A percentile compares a stretch with the other conserved stretches of the same genome.
phyloP scores from a whole-genome alignment of 2,329 filamentous ascomycete genomes.

The Dryadomyces quercivorus region DNA sequence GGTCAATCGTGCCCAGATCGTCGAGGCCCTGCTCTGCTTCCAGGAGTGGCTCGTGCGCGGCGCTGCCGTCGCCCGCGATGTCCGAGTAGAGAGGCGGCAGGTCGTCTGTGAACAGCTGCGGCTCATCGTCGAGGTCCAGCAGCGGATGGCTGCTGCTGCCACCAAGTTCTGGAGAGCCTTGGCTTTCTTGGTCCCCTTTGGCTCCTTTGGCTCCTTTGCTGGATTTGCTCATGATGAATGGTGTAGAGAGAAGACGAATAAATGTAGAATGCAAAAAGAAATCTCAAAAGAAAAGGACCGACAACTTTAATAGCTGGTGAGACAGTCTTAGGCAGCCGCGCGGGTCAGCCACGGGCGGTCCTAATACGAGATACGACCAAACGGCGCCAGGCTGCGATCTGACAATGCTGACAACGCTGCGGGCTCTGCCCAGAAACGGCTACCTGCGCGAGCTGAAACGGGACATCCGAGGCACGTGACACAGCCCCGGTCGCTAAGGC shows the following conservation, averaged over 20 bases:
- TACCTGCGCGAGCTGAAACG: too few species aligned
- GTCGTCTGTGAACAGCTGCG: slow-evolving; percentile 20
- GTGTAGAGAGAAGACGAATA: background rate
- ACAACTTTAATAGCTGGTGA: background rate
- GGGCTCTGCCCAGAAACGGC: too few species aligned
- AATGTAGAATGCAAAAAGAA: background rate
- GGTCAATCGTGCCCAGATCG: too few species aligned
- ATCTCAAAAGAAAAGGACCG: background rate
- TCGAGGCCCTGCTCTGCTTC: background rate
- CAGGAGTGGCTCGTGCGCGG: background rate
- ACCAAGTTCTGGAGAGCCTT: slow-evolving; percentile 3
- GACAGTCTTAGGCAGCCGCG: too few species aligned
- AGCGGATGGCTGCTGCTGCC: background rate
- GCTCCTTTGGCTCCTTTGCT: too few species aligned
- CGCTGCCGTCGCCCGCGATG: slow-evolving; percentile 5
- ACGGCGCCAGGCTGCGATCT: too few species aligned
- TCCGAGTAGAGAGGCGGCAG: slow-evolving; percentile 35
- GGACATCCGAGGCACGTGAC: background rate
- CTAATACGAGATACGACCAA: too few species aligned
- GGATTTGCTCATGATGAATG: too few species aligned
- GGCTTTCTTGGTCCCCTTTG: background rate
- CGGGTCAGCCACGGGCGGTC: too few species aligned
- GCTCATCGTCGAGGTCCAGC: slow-evolving; percentile 16
- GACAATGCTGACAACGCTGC: too few species aligned
- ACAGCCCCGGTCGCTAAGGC: background rate